Conservation (phyloP, 345 rosid genomes). For the Acer saccharum region DNA sequence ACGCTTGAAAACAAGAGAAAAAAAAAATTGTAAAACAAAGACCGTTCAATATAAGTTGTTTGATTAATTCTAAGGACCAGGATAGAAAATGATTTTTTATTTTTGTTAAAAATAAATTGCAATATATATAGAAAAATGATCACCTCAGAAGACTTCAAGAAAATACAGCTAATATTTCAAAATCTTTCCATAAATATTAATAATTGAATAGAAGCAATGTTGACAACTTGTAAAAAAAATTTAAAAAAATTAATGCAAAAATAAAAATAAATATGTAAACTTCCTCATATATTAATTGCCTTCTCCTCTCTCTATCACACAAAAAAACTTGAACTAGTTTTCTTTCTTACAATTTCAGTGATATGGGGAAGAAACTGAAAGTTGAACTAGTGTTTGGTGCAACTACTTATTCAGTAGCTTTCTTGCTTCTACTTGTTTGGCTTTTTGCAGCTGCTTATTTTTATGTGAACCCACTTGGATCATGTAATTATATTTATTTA, state of each 20-base stretch:
- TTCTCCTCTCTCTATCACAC: neutral
- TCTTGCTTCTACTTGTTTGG: slow-evolving; percentile 11
- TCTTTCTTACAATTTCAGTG: neutral
- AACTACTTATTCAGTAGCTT: slow-evolving; percentile 7
- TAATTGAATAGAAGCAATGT: too few relatives aligned
- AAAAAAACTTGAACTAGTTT: neutral
- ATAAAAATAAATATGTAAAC: too few relatives aligned
- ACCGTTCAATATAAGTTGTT: too few relatives aligned
- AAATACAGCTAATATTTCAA: neutral
- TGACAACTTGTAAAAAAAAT: too few relatives aligned
- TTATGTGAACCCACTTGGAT: neutral
- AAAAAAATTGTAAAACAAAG: neutral
- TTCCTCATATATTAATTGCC: neutral
- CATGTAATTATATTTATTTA: slow-evolving; percentile 23
- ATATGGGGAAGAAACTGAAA: slow-evolving; percentile 21
- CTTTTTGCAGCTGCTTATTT: slow-evolving; percentile 18
- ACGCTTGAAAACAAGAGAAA: neutral
- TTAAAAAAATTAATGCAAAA: too few relatives aligned
- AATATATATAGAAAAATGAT: too few relatives aligned
- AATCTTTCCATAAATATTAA: neutral
- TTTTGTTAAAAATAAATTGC: too few relatives aligned
- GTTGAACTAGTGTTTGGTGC: slow-evolving; percentile 4
- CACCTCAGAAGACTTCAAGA: neutral
- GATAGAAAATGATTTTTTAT: too few relatives aligned
- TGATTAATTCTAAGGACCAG: too few relatives aligned